Base-by-base conservation (phyloP, 2,329 filamentous ascomycete species). In the Fusarium paranaense region DNA sequence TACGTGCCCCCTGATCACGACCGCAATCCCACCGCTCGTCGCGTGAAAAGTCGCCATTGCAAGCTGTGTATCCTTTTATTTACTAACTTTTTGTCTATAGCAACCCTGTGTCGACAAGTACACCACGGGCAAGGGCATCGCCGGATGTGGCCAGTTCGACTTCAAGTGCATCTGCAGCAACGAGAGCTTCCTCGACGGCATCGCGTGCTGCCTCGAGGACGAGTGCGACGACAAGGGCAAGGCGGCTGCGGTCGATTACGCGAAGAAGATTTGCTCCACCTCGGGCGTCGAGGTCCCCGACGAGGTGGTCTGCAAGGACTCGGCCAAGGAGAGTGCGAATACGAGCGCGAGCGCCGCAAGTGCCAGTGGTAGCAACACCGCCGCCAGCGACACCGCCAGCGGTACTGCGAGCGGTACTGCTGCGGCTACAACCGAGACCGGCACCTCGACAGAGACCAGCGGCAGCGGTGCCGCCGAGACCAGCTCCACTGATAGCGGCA, bases 161-260 rank as follows among this genome's bases (percentile, higher is more conserved):
- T 78, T 84, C 67, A 77, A 72, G 62, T 86, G 85, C 78, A 80
- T 86, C 76, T 86, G 85, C 81, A 78, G 75, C 76, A 85, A 85
- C 80, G 57, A 74, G 56, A 64, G 79, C 50, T 86, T 86, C 81
- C 79, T 86, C 64, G 70, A 76, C 70, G 74, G 73, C 71, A 84
- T 86, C 57, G 82, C 84, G 61, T 86, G 85, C 81, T 86, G 85
- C 73, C 79, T 86, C 60, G 76, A 77, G 47, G 75, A 77, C 37
- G 72, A 70, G 52, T 86, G 85, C 78, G 75, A 79, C 71, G 47
- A 71, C 11, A 59, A 73, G 6, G 82, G 82, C 40, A 81, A 83
- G 70, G 68, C 77, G 1, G 68, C 72, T 1, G 83, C 85, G 58
- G 80, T 86, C 69, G 62, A 76, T 50, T 85, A 80, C 73, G 85